Base-by-base conservation (phyloP, 495 filamentous ascomycete species). In the Penicillium crystallinum region DNA sequence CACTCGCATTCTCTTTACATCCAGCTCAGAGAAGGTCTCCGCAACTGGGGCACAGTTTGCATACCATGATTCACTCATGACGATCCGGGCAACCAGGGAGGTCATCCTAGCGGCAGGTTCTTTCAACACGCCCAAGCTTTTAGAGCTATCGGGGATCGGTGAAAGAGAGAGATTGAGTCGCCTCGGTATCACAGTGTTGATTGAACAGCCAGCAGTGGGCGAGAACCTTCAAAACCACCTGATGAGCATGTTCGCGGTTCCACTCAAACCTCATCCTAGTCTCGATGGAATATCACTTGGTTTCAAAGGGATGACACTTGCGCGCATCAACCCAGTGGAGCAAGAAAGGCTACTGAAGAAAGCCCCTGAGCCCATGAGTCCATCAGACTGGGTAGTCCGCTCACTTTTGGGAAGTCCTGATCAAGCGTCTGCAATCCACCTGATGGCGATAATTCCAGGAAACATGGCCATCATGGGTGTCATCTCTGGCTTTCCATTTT, bases 61-160 rank as follows among this genome's bases (percentile, higher is more conserved):
- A 3, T 46, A 63, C 29, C 34, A 56, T 7, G 60, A 58, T 25
- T 46, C 42, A 14, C 35, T n/a, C 39, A 59, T 52, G 27, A 61
- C 6, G 0, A n/a, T 62, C 18, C 45, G 42, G 8, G 58, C 61
- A n/a, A 49, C 11, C 2, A 56, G 49, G 29, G 81, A 85, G 47
- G 65, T 83, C 18, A 75, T 85, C 27, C 33, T 84, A 4, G 72
- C 75, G 0, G 78, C 78, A 2, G 81, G 81, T 0, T 62, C 64
- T 5, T 59, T 83, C 17, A 71, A 78, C 31, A 77, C 77, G 4
- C 77, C 80, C 0, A 76, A 80, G 47, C 29, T 82, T 0, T 66
- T 84, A 0, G 76, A 83, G 55, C 57, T 80, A 0, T 81, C 78
- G 0, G 80, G 80, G 0, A 65, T 83, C 3, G 64, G 58, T 0